Evolutionary conservation across 495 filamentous ascomycete species (phyloP).

Genomic region (Penicillium nucicola): DNA sequence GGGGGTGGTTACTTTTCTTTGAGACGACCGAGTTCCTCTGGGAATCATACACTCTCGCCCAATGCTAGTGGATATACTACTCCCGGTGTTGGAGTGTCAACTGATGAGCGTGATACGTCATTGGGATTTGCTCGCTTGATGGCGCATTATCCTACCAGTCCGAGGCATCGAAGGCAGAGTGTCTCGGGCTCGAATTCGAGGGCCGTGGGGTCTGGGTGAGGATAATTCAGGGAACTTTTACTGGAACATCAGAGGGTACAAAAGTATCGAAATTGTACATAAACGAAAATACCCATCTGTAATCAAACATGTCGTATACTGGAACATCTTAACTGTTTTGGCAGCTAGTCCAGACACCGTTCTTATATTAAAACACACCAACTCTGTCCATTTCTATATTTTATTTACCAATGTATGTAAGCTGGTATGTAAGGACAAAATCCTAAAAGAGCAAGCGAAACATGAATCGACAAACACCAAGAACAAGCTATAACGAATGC

Average conservation of each 20-base stretch:
- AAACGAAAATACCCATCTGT: too few species aligned
- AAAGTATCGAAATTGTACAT: too few species aligned
- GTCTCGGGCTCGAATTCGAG: constrained; percentile 26
- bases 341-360: too few species aligned
- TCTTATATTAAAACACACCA: too few species aligned
- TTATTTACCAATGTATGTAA: background rate
- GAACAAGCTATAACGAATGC: background rate
- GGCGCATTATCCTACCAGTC: constrained; percentile 28
- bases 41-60: constrained; percentile 8
- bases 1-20: constrained; percentile 30
- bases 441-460: background rate
- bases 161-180: constrained; percentile 29
- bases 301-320: too few species aligned
- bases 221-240: too few species aligned
- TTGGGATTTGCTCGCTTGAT: constrained; percentile 17
- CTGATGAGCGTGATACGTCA: constrained; percentile 25
- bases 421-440: background rate
- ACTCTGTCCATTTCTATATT: too few species aligned
- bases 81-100: constrained; percentile 13
- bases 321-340: too few species aligned
- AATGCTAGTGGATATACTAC: constrained; percentile 25
- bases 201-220: background rate
- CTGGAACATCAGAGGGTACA: too few species aligned
- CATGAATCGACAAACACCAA: background rate
- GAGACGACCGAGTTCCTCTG: constrained; percentile 7